Evolutionary conservation across 768 basidiomycete species (phyloP).

Genomic region (Amanita rimosa): DNA sequence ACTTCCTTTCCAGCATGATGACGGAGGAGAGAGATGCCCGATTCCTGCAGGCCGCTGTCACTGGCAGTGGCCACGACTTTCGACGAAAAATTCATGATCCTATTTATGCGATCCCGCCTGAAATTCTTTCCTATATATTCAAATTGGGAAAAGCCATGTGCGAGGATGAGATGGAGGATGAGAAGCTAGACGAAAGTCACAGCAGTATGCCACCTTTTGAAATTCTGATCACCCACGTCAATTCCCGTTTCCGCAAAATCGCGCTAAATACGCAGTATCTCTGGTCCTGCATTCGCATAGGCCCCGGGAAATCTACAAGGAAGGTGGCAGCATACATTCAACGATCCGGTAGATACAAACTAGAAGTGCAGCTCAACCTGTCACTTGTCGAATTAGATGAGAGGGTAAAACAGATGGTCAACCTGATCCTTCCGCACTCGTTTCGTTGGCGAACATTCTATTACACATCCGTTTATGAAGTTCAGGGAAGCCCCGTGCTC

Average conservation of each 20-base stretch:
- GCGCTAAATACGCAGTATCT: conserved; percentile 25
- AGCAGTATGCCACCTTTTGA: conserved; percentile 21
- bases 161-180: conserved; percentile 9
- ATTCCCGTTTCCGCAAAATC: conserved; percentile 24
- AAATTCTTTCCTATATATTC: conserved; percentile 23
- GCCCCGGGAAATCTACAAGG: conserved; percentile 10
- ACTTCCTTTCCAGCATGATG: not conserved
- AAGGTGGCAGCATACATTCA: conserved; percentile 19
- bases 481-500: conserved; percentile 16
- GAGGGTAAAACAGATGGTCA: conserved; percentile 13
- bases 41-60: not conserved
- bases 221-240: conserved; percentile 27
- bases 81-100: not conserved
- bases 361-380: conserved; percentile 23
- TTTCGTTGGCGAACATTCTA: conserved; percentile 25
- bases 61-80: not conserved
- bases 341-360: conserved; percentile 20
- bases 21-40: not conserved
- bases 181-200: not conserved
- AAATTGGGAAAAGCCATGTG: conserved; percentile 15
- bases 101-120: conserved; percentile 18
- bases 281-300: conserved; percentile 28
- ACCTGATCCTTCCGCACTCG: conserved; percentile 20
- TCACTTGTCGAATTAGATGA: conserved; percentile 3
- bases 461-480: conserved; percentile 18